These are phyloP conservation scores for Paramecium sexaurelia DNA, from an alignment of 73 alveolate species.

Conservation along the genomic window DNA sequence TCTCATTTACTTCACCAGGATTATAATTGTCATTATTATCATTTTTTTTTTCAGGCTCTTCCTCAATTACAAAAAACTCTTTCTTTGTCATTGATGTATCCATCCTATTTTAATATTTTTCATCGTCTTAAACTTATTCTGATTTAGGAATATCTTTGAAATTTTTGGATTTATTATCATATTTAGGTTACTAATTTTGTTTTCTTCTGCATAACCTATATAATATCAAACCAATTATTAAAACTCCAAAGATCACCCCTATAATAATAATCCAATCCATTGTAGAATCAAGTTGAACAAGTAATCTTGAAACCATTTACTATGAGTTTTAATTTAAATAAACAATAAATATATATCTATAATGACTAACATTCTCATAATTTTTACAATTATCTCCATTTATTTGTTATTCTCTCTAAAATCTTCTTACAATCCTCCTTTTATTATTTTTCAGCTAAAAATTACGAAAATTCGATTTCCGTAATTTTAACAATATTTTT, in stretches of 20 bases:
- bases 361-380: not conserved
- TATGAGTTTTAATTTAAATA: not conserved
- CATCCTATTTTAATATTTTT: not conserved
- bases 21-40: not conserved
- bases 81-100: constrained; percentile 23
- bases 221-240: not conserved
- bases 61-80: constrained; percentile 8
- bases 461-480: not conserved
- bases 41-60: constrained; percentile 16
- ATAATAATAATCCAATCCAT: not conserved
- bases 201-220: not conserved
- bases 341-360: not conserved
- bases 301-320: not conserved
- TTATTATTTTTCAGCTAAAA: not conserved
- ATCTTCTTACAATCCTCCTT: not conserved
- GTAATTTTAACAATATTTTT: not conserved
- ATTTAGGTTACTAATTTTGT: not conserved
- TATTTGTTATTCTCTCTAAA: not conserved
- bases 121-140: not conserved
- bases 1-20: not conserved
- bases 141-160: not conserved
- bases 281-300: not conserved
- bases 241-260: not conserved
- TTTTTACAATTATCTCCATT: constrained; percentile 7
- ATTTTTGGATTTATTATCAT: not conserved